Conservation (phyloP, 2,329 filamentous ascomycete species). For the Graphilbum sp. region DNA sequence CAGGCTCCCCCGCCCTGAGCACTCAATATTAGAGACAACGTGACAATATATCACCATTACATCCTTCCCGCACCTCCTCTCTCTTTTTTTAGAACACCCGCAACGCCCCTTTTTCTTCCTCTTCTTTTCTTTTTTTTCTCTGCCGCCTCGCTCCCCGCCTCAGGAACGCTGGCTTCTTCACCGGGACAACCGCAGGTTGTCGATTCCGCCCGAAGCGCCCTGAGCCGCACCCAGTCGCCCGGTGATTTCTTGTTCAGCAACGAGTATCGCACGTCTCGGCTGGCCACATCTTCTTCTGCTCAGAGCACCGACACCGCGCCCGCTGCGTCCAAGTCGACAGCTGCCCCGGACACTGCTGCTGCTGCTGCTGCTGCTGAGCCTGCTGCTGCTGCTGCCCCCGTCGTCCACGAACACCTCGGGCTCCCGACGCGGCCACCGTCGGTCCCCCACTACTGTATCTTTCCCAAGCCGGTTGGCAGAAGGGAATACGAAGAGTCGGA, state of each 20-base stretch:
- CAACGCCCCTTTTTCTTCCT: background rate
- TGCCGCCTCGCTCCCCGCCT: background rate
- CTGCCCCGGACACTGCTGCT: too few relatives aligned
- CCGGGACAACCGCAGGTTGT: conserved; percentile 7
- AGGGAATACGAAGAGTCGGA: conserved; percentile 4
- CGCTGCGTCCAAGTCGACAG: too few relatives aligned
- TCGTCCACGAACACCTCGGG: too few relatives aligned
- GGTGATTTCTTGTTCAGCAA: conserved; percentile 24
- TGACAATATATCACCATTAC: too few relatives aligned
- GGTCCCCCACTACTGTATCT: conserved; percentile 14
- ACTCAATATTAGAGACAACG: too few relatives aligned
- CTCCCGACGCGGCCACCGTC: conserved; percentile 15
- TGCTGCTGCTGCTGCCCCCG: background rate
- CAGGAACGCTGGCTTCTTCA: conserved; percentile 9
- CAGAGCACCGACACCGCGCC: background rate
- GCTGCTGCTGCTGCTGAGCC: background rate
- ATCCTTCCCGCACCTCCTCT: too few relatives aligned
- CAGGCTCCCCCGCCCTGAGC: too few relatives aligned
- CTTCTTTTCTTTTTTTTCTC: background rate
- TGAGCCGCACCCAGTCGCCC: conserved; percentile 17
- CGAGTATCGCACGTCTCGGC: conserved; percentile 13
- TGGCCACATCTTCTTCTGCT: conserved; percentile 1
- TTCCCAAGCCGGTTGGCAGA: conserved; percentile 5
- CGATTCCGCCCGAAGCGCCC: conserved; percentile 4
- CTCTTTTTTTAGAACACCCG: too few relatives aligned